Conservation (phyloP, 495 filamentous ascomycete species). For the Gamarada debralockiae region DNA sequence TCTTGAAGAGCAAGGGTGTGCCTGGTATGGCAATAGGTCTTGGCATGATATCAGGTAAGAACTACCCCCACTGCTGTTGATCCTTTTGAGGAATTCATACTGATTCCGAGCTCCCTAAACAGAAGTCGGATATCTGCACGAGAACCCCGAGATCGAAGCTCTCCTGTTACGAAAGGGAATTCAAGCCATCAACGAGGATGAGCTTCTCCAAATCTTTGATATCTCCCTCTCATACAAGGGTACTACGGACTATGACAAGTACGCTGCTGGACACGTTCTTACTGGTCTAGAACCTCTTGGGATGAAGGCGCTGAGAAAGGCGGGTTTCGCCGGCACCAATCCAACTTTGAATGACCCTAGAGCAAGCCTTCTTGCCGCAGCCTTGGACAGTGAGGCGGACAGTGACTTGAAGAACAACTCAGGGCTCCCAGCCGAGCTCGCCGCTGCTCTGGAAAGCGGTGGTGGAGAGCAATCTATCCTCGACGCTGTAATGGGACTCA, state of each 20-base stretch:
- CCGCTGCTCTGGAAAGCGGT: neutral
- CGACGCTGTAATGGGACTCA: constrained; percentile 18
- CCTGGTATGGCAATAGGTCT: constrained; percentile 49
- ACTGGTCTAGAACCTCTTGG: neutral
- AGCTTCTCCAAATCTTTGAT: neutral
- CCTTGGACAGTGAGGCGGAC: neutral
- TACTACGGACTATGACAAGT: constrained; percentile 1
- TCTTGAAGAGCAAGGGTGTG: constrained; percentile 38
- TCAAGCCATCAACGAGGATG: constrained; percentile 22
- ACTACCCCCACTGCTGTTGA: too few relatives aligned
- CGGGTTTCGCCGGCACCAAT: neutral
- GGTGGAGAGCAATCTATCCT: neutral
- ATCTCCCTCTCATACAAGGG: neutral
- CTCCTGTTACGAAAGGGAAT: neutral
- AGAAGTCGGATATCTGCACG: too few relatives aligned
- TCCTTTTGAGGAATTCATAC: too few relatives aligned
- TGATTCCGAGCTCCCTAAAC: too few relatives aligned
- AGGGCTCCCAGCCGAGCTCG: neutral
- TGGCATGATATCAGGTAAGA: constrained; percentile 35
- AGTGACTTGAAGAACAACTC: neutral
- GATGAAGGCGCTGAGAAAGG: neutral
- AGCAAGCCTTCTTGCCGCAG: neutral
- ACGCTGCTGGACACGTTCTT: neutral
- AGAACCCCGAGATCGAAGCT: constrained; percentile 5
- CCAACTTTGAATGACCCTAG: neutral